phyloP scores from a whole-genome alignment of 495 filamentous ascomycete genomes.

The Penicillium bovifimosum region DNA sequence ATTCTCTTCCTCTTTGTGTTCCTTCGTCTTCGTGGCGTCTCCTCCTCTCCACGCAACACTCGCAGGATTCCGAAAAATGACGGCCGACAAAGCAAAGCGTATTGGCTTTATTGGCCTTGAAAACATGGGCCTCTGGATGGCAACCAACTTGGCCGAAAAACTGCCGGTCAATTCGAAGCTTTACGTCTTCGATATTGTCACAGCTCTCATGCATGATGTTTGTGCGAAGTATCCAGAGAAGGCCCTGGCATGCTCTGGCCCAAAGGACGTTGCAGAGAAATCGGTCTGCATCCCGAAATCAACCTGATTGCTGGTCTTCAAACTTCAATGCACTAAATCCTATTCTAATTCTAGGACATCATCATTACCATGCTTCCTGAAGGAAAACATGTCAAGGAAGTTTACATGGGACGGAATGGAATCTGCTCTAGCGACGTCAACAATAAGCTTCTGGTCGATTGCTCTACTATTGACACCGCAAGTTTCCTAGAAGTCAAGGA shows the following conservation, averaged over 20 bases:
- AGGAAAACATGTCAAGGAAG: conserved; percentile 55
- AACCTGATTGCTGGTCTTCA: neutral
- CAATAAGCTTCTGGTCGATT: conserved; percentile 36
- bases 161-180: conserved; percentile 23
- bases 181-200: conserved; percentile 37
- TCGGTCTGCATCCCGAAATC: conserved; percentile 22
- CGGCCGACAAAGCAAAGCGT: neutral
- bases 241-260: conserved; percentile 19
- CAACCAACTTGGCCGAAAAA: conserved; percentile 35
- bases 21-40: neutral
- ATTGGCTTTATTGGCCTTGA: conserved; percentile 47
- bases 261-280: conserved; percentile 39
- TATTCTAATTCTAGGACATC: conserved; percentile 43
- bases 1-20: neutral
- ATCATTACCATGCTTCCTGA: conserved; percentile 65
- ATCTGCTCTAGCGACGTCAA: conserved; percentile 26
- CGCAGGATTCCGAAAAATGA: neutral
- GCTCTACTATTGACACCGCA: conserved; percentile 41
- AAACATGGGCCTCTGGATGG: conserved; percentile 46
- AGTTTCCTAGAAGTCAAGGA: conserved; percentile 35
- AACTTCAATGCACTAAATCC: neutral
- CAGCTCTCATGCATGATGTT: conserved; percentile 28
- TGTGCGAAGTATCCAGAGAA: conserved; percentile 20
- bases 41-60: neutral
- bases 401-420: conserved; percentile 42